Percentiles rank a stretch among this genome's conserved stretches.
These are phyloP conservation scores for Haplosporangium gracile DNA, from an alignment of 192 early-diverging fungal genomes.

Conservation along the genomic window DNA sequence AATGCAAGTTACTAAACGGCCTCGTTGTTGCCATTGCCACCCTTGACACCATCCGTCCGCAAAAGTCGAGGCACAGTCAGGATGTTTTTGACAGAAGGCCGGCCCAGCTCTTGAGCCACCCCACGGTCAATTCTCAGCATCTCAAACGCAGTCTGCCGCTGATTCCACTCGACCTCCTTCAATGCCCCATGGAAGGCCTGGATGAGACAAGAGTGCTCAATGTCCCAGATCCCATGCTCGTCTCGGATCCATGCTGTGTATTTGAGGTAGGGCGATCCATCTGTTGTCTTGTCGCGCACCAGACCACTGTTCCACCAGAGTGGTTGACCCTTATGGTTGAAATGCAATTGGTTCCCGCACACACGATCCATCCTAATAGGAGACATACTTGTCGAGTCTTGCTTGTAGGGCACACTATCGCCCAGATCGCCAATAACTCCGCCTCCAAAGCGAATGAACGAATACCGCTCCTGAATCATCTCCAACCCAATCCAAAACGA, in stretches of 20 bases:
- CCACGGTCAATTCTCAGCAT: slow-evolving; percentile 17
- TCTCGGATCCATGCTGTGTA: slow-evolving; percentile 40
- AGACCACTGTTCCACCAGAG: slow-evolving; percentile 66
- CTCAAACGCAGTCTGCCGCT: slow-evolving; percentile 22
- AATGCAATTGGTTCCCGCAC: slow-evolving; percentile 61
- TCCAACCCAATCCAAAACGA: slow-evolving; percentile 76
- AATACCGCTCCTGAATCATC: slow-evolving; percentile 66
- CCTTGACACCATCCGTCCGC: slow-evolving; percentile 21
- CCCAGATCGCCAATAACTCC: slow-evolving; percentile 66
- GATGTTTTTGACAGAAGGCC: slow-evolving; percentile 7
- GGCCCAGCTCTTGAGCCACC: slow-evolving; percentile 18
- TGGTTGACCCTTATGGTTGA: slow-evolving; percentile 50
- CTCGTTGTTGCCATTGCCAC: slow-evolving; percentile 31
- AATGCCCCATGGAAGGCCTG: slow-evolving; percentile 31
- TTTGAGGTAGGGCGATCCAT: slow-evolving; percentile 23
- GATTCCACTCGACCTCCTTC: slow-evolving; percentile 34
- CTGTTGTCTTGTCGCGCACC: slow-evolving; percentile 52
- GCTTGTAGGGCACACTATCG: slow-evolving; percentile 28
- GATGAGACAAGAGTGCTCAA: slow-evolving; percentile 53
- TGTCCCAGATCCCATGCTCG: slow-evolving; percentile 57
- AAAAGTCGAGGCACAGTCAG: slow-evolving; percentile 14
- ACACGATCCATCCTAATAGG: slow-evolving; percentile 20
- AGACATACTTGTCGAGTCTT: neutral
- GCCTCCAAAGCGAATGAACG: slow-evolving; percentile 57
- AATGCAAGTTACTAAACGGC: slow-evolving; percentile 10